phyloP scores from a whole-genome alignment of 139 green algal genomes.

The Penium margaritaceum region DNA sequence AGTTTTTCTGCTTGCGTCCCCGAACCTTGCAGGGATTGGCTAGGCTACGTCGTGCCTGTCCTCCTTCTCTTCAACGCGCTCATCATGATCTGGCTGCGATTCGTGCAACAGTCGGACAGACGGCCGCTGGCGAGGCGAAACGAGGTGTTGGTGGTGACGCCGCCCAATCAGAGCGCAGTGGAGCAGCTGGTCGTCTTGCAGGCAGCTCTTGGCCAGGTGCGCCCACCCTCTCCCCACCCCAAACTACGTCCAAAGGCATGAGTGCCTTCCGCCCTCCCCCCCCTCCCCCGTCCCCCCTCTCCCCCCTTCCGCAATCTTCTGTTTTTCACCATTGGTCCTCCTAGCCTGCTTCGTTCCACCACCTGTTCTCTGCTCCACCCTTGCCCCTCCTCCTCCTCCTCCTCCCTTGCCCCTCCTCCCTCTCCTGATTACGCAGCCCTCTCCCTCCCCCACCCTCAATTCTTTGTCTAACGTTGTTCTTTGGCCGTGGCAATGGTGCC shows the following conservation, averaged over 20 bases:
- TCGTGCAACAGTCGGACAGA: constrained; percentile 11
- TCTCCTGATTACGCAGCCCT: too few relatives aligned
- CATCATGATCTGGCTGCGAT: constrained; percentile 30
- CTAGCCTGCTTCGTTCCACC: too few relatives aligned
- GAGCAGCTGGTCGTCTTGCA: constrained; percentile 32
- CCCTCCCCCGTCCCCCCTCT: too few relatives aligned
- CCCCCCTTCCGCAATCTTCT: too few relatives aligned
- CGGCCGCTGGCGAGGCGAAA: constrained; percentile 2
- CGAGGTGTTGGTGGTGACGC: constrained; percentile 22
- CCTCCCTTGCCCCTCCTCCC: not conserved
- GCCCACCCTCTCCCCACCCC: not conserved
- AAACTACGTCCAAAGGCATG: too few relatives aligned
- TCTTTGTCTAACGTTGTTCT: too few relatives aligned
- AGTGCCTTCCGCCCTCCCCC: too few relatives aligned
- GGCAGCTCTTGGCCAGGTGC: constrained; percentile 9
- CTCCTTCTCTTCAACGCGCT: constrained; percentile 30
- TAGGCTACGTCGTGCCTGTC: constrained; percentile 19
- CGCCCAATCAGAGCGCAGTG: constrained; percentile 22
- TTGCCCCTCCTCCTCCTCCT: not conserved
- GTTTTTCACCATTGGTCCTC: too few relatives aligned
- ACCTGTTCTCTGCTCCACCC: too few relatives aligned
- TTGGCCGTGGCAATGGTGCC: too few relatives aligned
- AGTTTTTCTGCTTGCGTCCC: too few relatives aligned
- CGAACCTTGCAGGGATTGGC: constrained; percentile 30
- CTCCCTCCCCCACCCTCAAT: too few relatives aligned